Evolutionary conservation across 352 stramenopile species (phyloP).

Genomic region (Globisporangium acanthophoron): DNA sequence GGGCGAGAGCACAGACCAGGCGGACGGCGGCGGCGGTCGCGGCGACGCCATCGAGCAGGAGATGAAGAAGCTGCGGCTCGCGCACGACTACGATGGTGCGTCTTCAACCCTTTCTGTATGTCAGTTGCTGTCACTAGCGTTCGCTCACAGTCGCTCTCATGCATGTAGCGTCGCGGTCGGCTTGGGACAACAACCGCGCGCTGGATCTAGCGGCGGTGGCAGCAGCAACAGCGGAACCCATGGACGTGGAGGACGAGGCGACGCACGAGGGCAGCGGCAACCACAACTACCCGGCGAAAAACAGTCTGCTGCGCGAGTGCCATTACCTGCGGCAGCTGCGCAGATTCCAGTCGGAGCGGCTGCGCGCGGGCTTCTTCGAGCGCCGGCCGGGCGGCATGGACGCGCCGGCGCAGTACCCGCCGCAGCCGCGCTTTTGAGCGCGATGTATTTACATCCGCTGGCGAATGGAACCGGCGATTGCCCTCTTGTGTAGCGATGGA

Average conservation of each 20-base stretch:
- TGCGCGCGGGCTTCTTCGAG: slow-evolving; percentile 40
- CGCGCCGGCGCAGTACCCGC: slow-evolving; percentile 13
- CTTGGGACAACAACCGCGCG: not conserved
- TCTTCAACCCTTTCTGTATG: not conserved
- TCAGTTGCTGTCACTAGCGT: not conserved
- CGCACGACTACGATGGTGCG: slow-evolving; percentile 50
- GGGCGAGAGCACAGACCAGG: not conserved
- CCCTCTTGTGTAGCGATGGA: not conserved
- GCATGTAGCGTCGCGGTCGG: slow-evolving; percentile 6
- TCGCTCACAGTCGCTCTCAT: too few relatives aligned
- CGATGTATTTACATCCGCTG: not conserved
- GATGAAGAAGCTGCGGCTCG: slow-evolving; percentile 69
- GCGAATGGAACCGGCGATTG: not conserved
- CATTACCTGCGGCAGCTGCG: slow-evolving; percentile 73
- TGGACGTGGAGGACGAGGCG: slow-evolving; percentile 20
- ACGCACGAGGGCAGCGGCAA: slow-evolving; percentile 15
- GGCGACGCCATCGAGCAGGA: slow-evolving; percentile 59
- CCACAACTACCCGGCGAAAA: slow-evolving; percentile 42
- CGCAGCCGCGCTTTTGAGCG: slow-evolving; percentile 16
- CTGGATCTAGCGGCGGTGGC: not conserved
- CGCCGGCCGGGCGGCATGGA: slow-evolving; percentile 14
- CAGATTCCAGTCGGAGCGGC: slow-evolving; percentile 63
- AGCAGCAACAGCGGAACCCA: slow-evolving; percentile 2
- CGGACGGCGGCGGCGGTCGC: not conserved
- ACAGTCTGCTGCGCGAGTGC: slow-evolving; percentile 61